Base-by-base conservation (phyloP, 2,329 filamentous ascomycete species). In the Fusarium sp. region DNA sequence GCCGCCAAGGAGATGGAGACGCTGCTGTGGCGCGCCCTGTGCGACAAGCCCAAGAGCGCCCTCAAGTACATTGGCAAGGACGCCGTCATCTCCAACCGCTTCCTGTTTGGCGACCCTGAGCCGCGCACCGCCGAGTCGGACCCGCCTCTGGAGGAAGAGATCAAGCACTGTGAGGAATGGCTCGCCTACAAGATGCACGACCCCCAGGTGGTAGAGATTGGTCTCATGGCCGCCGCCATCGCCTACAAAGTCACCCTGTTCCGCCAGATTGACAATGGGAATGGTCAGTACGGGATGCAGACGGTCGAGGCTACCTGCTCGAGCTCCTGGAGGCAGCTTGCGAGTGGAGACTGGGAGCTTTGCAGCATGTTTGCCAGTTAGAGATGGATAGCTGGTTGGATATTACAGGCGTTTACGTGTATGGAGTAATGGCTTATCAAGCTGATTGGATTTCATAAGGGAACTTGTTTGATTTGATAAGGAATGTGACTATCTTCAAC, bases 1-100 rank as follows among this genome's bases (percentile, higher is more conserved):
- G 77, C 77, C 25, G 77, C 73, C 10, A 79, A 78, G 60, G 77
- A 79, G 69, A 79, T 79, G 77, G 77, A 79, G 67, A 79, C 77
- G 30, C 75, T 79, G 20, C 73, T 79, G 63, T 79, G 77, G 77
- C 77, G 77, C 52, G 77, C 77, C 34, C 77, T 79, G 23, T 79
- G 77, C 72, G 77, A 79, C 68, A 79, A 79, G 70, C 77, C 77
- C 64, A 79, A 78, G 68, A 69, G 62, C 23, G 77, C 77, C 52
- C 73, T 77, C 57, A 78, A 77, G 62, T 79, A 79, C 68, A 74
- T 79, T 30, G 77, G 66, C 54, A 79, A 79, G 45, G 77, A 79
- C 56, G 77, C 76, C 60, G 67, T 79, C 69, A 72, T 79, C 58
- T 79, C 77, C 7, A 79, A 79, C 77, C 75, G 71, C 52, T 79